Percentiles rank a stretch among this genome's conserved stretches.
Conservation (phyloP, 1,284 basidiomycete species). For the Cerrena zonata region DNA sequence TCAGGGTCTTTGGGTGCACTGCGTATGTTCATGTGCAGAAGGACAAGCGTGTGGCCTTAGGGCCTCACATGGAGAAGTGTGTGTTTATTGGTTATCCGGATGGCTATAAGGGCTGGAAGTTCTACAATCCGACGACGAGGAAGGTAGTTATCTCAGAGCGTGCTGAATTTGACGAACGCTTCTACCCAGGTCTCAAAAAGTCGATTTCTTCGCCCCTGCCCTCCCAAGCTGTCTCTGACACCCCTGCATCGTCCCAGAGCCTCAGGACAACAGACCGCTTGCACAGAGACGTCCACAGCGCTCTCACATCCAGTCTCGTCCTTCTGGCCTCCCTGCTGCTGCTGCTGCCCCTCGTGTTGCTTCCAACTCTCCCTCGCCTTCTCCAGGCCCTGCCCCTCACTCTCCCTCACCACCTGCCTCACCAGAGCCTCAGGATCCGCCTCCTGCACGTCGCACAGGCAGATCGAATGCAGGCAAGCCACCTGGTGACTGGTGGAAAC, state of each 20-base stretch:
- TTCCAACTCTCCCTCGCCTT: too few species aligned
- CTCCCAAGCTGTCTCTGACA: background rate
- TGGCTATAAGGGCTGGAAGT: conserved; percentile 26
- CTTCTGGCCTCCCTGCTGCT: too few species aligned
- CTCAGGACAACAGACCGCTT: too few species aligned
- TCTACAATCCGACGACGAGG: conserved; percentile 19
- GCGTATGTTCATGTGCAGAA: conserved; percentile 31
- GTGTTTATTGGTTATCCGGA: conserved; percentile 33
- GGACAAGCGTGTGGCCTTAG: conserved; percentile 23
- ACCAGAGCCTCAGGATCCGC: too few species aligned
- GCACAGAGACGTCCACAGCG: too few species aligned
- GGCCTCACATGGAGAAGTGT: conserved; percentile 28
- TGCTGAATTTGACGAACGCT: conserved; percentile 27
- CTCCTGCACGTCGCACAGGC: too few species aligned
- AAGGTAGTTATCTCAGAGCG: conserved; percentile 20
- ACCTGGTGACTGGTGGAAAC: too few species aligned
- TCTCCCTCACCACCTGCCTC: too few species aligned
- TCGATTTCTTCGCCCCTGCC: background rate
- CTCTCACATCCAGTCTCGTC: too few species aligned
- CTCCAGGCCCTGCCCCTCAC: too few species aligned
- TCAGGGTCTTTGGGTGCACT: conserved; percentile 20
- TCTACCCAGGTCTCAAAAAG: conserved; percentile 11
- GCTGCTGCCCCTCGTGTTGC: too few species aligned
- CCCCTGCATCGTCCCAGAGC: background rate
- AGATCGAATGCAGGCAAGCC: too few species aligned